Conservation (phyloP, 345 rosid species). For the Syzygium aromaticum region DNA sequence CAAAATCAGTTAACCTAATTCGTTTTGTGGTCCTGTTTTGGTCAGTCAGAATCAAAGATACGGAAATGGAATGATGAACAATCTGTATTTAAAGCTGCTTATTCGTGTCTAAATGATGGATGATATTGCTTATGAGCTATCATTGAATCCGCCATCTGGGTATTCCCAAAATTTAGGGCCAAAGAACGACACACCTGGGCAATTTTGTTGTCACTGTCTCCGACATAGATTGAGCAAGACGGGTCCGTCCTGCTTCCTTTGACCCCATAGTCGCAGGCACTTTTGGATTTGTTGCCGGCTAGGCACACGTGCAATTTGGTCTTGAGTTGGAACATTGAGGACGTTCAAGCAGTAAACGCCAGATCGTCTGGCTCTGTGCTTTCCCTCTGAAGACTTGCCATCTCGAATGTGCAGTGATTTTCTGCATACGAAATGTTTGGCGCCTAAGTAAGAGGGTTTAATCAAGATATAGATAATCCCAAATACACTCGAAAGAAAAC, state of each 20-base stretch:
- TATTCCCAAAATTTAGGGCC: background rate
- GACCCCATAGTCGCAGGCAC: slow-evolving; percentile 28
- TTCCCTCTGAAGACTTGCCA: slow-evolving; percentile 43
- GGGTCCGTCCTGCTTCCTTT: slow-evolving; percentile 33
- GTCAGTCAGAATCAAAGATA: background rate
- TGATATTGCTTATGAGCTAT: background rate
- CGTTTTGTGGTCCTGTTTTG: background rate
- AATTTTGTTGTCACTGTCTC: slow-evolving; percentile 24
- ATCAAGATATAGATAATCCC: background rate
- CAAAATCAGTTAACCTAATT: background rate
- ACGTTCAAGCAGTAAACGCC: slow-evolving; percentile 22
- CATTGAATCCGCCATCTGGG: background rate
- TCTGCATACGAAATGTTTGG: background rate
- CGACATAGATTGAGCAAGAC: slow-evolving; percentile 35
- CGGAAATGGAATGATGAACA: background rate
- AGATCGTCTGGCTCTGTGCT: slow-evolving; percentile 28
- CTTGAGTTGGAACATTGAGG: slow-evolving; percentile 30
- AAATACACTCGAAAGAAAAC: background rate
- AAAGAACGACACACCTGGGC: slow-evolving; percentile 27
- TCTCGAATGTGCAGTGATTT: slow-evolving; percentile 21
- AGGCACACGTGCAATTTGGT: slow-evolving; percentile 33
- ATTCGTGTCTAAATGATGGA: background rate
- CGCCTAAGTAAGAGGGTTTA: background rate
- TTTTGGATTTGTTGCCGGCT: slow-evolving; percentile 25
- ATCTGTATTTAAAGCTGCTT: background rate